A percentile compares a stretch with the other conserved stretches of the same genome.
These are phyloP conservation scores for Fusarium tupiense DNA, from an alignment of 2,329 filamentous ascomycete species.

Conservation along the genomic window DNA sequence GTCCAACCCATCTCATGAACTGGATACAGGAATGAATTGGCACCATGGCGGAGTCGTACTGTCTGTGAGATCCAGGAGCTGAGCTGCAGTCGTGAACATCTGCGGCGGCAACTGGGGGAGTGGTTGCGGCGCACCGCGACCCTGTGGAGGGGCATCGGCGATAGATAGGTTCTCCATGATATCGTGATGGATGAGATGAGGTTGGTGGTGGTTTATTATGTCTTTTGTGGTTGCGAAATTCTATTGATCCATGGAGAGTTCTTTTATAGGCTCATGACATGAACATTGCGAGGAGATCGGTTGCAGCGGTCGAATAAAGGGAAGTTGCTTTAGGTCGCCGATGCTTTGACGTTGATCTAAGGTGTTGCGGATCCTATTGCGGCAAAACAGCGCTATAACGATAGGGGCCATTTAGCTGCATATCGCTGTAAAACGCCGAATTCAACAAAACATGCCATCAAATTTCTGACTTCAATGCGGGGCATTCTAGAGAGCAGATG, in stretches of 20 bases:
- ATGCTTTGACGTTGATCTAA: conserved; percentile 39
- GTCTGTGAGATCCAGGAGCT: conserved; percentile 94
- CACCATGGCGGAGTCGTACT: conserved; percentile 69
- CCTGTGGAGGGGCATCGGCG: conserved; percentile 58
- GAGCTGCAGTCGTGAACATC: conserved; percentile 98
- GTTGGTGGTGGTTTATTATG: background rate
- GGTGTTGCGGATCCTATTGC: conserved; percentile 32
- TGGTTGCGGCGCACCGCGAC: conserved; percentile 56
- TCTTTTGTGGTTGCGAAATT: conserved; percentile 11
- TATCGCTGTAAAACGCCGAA: conserved; percentile 20
- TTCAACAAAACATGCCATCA: conserved; percentile 11
- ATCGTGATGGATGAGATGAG: conserved; percentile 34
- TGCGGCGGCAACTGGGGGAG: conserved; percentile 81
- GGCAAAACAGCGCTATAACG: conserved; percentile 35
- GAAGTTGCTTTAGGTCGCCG: conserved; percentile 32
- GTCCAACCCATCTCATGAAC: conserved; percentile 4
- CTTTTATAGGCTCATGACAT: conserved; percentile 34
- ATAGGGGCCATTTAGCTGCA: conserved; percentile 25
- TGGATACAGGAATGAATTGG: conserved; percentile 12
- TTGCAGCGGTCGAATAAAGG: conserved; percentile 25
- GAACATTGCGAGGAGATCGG: conserved; percentile 33
- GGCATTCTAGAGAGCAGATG: conserved; percentile 31
- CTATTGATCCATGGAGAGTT: conserved; percentile 37
- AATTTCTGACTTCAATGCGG: conserved; percentile 29
- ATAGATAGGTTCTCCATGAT: conserved; percentile 65